Evolutionary conservation across 2,329 filamentous ascomycete genomes (phyloP), one percentile per base, ranked within the genome.

Genomic region (Ascochyta viciae-villosae): DNA sequence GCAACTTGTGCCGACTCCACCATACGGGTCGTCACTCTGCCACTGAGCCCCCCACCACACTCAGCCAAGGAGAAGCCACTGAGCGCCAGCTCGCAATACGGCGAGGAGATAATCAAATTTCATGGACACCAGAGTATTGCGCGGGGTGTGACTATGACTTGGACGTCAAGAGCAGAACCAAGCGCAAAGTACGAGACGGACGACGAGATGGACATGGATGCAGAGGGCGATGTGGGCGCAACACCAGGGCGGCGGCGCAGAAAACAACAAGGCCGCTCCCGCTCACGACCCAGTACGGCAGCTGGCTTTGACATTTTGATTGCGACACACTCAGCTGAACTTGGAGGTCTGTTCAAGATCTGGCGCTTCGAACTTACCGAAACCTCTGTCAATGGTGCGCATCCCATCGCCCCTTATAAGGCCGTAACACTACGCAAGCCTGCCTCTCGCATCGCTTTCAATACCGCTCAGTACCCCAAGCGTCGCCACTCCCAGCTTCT

Each of bases 1-100:
- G 81, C 82, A 4, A 78, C 82, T 15, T 87, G 84, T 60, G 79
- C 82, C 15, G 85, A 88, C 66, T 81, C 79, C 13, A 83, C 79
- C n/a, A 76, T 85, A 10, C 79, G 81, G 27, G 63, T 88, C 43
- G 75, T 88, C 22, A 80, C 80, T 4, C 64, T 87, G 16, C 84
- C 85, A 4, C 74, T 87, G 23, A 69, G 70, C 12, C 84, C 85
- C 43, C 84, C 84, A 23, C 77, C 82, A 35, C 68, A 78, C 33
- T 65, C 62, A 9, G 65, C 66, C 19, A 75, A 73, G 51, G 67
- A 66, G 26, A 67, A 62, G 46, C 54, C 63, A 16, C 42, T 63
- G 33, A 61, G 42, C 37, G 49, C 57, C 44, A 66, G 60, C 16
- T 70, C 71, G 13, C 66, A 65, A 39, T 74, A 66, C 43, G 77